phyloP scores from a whole-genome alignment of 1,139 yeast genomes.

The Ogataea hybrid region DNA sequence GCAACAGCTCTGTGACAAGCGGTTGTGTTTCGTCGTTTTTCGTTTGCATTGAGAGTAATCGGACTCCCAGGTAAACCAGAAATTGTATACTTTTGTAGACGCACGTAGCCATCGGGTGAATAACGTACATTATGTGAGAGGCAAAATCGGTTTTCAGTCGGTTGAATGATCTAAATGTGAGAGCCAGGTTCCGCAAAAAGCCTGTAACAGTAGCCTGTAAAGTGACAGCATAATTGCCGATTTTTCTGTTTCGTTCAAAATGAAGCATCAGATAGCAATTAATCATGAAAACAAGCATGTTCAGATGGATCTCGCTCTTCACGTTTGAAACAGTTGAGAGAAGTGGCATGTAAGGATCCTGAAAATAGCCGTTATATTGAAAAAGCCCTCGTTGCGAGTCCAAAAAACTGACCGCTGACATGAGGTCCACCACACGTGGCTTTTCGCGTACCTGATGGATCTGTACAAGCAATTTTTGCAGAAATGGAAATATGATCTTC shows the following conservation, averaged over 20 bases:
- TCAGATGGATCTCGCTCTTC: slow-evolving; percentile 35
- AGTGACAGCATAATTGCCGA: slow-evolving; percentile 3
- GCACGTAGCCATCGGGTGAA: slow-evolving; percentile 7
- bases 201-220: slow-evolving; percentile 2
- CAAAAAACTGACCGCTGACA: background rate
- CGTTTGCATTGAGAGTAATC: slow-evolving; percentile 9
- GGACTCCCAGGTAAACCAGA: slow-evolving; percentile 11
- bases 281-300: slow-evolving; percentile 37
- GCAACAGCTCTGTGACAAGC: background rate
- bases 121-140: slow-evolving; percentile 7
- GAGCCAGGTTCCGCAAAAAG: slow-evolving; percentile 5
- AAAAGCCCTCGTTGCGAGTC: background rate
- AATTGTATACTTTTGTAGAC: slow-evolving; percentile 15
- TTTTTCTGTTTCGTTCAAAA: slow-evolving; percentile 33
- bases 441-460: slow-evolving; percentile 19
- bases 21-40: background rate
- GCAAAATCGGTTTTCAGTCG: slow-evolving; percentile 6
- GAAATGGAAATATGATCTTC: slow-evolving; percentile 12
- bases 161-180: slow-evolving; percentile 8
- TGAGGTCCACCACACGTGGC: slow-evolving; percentile 11
- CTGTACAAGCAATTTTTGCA: slow-evolving; percentile 15
- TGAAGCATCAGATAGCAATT: slow-evolving; percentile 42
- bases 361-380: background rate
- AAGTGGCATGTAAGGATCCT: slow-evolving; percentile 9
- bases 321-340: slow-evolving; percentile 31